Conservation (phyloP, 352 stramenopile species). For the Thraustotheca clavata region DNA sequence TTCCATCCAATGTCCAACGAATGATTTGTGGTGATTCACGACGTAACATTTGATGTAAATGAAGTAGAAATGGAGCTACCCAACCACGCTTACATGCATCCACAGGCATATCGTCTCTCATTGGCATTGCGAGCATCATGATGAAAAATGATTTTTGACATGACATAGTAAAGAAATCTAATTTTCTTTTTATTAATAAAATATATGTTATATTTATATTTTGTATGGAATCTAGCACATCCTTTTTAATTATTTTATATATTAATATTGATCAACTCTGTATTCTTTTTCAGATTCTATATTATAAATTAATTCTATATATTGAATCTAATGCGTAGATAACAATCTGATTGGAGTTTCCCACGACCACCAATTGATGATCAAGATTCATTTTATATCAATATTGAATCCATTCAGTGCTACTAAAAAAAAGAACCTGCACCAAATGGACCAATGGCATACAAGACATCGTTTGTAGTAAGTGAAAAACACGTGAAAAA, state of each 20-base stretch:
- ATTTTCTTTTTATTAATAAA: not conserved
- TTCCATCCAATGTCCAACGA: conserved; percentile 64
- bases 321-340: not conserved
- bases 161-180: conserved; percentile 1
- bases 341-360: not conserved
- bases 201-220: not conserved
- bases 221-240: not conserved
- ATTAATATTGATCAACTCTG: not conserved
- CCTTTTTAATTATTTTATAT: not conserved
- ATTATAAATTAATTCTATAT: not conserved
- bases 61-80: conserved; percentile 79
- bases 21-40: conserved; percentile 71
- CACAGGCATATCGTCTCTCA: conserved; percentile 16
- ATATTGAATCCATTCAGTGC: conserved; percentile 4
- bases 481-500: too few species aligned
- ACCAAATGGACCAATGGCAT: not conserved
- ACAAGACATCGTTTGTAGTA: too few species aligned
- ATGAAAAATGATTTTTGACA: not conserved
- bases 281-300: not conserved
- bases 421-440: conserved; percentile 16
- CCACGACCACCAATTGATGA: not conserved
- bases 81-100: conserved; percentile 20
- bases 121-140: not conserved
- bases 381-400: conserved; percentile 9
- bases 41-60: conserved; percentile 79